Percentiles rank a stretch among this genome's conserved stretches.
phyloP scores from a whole-genome alignment of 306 rosid genomes.

The Erythrophleum fordii region DNA sequence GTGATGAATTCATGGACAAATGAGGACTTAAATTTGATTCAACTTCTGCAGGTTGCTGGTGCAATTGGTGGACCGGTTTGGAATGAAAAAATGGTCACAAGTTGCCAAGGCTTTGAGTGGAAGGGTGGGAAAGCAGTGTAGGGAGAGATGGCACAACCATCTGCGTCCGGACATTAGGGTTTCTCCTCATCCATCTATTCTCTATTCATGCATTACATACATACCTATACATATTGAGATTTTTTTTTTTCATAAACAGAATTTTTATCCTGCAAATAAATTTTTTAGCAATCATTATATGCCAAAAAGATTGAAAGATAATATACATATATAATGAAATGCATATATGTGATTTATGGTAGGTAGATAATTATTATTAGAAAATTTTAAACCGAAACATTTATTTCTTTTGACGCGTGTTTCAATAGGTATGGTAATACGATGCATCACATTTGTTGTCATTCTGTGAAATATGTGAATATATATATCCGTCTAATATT shows the following conservation, averaged over 20 bases:
- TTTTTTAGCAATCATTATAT: background rate
- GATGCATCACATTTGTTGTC: background rate
- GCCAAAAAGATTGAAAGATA: background rate
- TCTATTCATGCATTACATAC: background rate
- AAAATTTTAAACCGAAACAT: background rate
- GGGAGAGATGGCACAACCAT: conserved; percentile 91
- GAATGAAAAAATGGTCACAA: conserved; percentile 67
- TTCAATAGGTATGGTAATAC: background rate
- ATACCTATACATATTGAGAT: background rate
- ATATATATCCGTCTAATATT: background rate
- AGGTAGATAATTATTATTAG: no score
- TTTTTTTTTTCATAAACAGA: no score
- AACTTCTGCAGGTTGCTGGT: conserved; percentile 51
- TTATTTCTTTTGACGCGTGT: background rate
- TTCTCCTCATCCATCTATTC: background rate
- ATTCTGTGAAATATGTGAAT: background rate
- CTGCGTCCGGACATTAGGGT: conserved; percentile 75
- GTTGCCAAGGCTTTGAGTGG: conserved; percentile 56
- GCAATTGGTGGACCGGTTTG: conserved; percentile 53
- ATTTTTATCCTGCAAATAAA: background rate
- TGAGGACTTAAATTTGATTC: background rate
- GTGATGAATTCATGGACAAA: background rate
- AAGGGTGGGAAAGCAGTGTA: conserved; percentile 74
- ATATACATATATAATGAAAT: background rate
- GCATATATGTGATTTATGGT: background rate